These are phyloP conservation scores for Phytophthora europaea DNA, from an alignment of 352 stramenopile genomes.

Conservation along the genomic window DNA sequence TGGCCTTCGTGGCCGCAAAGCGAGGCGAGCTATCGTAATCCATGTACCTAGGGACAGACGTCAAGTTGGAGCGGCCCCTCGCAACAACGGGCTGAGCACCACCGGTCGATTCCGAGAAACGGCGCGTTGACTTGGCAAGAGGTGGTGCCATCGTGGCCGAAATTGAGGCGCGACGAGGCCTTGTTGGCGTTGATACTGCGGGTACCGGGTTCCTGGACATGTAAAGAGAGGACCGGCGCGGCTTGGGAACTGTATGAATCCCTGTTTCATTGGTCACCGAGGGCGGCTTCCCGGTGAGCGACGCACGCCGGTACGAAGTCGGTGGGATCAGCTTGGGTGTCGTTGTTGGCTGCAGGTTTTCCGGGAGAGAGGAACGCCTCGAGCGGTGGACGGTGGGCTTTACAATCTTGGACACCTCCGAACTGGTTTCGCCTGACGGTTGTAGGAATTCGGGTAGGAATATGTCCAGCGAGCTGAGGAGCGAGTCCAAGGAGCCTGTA, in stretches of 20 bases:
- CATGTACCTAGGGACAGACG: constrained; percentile 40
- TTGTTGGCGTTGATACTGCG: constrained; percentile 1
- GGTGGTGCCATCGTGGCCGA: constrained; percentile 3
- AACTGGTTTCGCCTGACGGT: constrained; percentile 17
- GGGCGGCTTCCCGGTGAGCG: constrained; percentile 11
- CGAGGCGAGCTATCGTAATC: constrained; percentile 48
- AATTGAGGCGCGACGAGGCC: constrained; percentile 22
- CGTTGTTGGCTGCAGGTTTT: constrained; percentile 10
- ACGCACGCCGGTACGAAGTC: constrained; percentile 13
- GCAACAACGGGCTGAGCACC: constrained; percentile 1
- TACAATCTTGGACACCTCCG: constrained; percentile 7
- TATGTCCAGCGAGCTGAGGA: constrained; percentile 37
- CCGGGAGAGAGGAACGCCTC: constrained; percentile 20
- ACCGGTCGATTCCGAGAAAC: constrained; percentile 18
- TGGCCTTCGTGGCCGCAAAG: constrained; percentile 46
- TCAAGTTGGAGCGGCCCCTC: constrained; percentile 19
- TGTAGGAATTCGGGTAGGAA: constrained; percentile 34
- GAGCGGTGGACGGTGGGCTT: constrained; percentile 19
- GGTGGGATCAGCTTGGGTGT: constrained; percentile 25
- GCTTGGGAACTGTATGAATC: constrained; percentile 5
- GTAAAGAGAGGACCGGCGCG: constrained; percentile 12
- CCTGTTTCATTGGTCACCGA: constrained; percentile 5
- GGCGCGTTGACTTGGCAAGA: constrained; percentile 9
- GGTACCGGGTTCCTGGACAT: background rate
- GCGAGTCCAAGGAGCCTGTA: constrained; percentile 42